Evolutionary conservation across 768 basidiomycete species (phyloP).

Genomic region (Pisolithus orientalis): DNA sequence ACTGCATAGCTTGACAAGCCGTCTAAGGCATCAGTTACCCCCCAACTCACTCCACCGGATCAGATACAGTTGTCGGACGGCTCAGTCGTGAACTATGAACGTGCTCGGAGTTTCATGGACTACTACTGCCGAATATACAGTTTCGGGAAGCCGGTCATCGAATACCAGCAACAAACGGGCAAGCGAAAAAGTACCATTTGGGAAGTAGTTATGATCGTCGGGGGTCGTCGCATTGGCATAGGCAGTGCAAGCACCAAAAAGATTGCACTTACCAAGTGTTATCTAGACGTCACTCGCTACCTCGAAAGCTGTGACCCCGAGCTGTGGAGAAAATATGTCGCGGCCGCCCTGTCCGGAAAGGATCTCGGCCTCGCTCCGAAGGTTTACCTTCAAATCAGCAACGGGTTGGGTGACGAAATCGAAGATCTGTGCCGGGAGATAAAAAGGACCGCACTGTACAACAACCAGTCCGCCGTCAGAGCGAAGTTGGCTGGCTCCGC

Average conservation of each 20-base stretch:
- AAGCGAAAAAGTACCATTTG: conserved; percentile 33
- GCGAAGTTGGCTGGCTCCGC: conserved; percentile 9
- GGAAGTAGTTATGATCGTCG: conserved; percentile 74
- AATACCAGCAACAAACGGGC: conserved; percentile 35
- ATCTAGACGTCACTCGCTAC: conserved; percentile 83
- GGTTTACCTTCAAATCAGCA: conserved; percentile 59
- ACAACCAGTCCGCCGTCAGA: conserved; percentile 46
- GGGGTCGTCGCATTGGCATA: conserved; percentile 75
- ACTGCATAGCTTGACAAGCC: conserved; percentile 22
- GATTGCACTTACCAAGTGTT: conserved; percentile 61
- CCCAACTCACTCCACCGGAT: conserved; percentile 4
- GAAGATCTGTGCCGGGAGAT: conserved; percentile 66
- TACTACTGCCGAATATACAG: conserved; percentile 82
- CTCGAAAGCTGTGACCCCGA: conserved; percentile 77
- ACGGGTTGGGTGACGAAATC: conserved; percentile 61
- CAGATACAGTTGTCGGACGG: conserved; percentile 53
- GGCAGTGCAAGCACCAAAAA: conserved; percentile 70
- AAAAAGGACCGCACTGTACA: conserved; percentile 56
- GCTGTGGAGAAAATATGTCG: conserved; percentile 70
- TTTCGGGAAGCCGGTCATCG: conserved; percentile 69
- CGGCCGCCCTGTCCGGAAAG: conserved; percentile 55
- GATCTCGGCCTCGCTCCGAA: conserved; percentile 68
- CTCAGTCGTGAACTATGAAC: conserved; percentile 56
- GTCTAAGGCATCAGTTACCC: conserved; percentile 11
- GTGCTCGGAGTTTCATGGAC: conserved; percentile 87